Percentiles rank a stretch among this genome's conserved stretches.
These are phyloP conservation scores for Leccinum colubrinum DNA, from an alignment of 1,284 basidiomycete species.

Conservation along the genomic window DNA sequence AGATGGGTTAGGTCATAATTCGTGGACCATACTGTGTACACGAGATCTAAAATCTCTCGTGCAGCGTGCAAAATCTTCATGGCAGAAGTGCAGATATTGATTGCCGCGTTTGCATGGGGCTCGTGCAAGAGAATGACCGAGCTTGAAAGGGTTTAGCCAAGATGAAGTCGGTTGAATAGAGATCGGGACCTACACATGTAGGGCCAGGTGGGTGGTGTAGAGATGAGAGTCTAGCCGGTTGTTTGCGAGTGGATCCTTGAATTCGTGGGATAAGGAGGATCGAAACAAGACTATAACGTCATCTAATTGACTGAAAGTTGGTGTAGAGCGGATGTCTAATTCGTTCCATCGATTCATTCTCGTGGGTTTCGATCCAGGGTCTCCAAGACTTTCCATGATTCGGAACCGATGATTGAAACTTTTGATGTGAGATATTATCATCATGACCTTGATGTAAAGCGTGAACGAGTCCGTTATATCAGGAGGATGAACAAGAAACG, in stretches of 20 bases:
- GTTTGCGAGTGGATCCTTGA: conserved; percentile 53
- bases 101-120: conserved; percentile 61
- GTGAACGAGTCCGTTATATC: conserved; percentile 70
- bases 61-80: conserved; percentile 64
- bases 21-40: conserved; percentile 63
- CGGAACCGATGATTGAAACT: conserved; percentile 70
- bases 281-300: conserved; percentile 54
- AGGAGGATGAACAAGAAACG: conserved; percentile 58
- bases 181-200: conserved; percentile 53
- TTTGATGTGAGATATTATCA: conserved; percentile 68
- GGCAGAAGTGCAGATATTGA: conserved; percentile 60
- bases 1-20: conserved; percentile 45
- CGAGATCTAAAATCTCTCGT: conserved; percentile 62
- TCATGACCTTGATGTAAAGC: conserved; percentile 70
- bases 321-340: conserved; percentile 55
- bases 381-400: conserved; percentile 54
- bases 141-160: conserved; percentile 34
- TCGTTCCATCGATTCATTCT: conserved; percentile 20
- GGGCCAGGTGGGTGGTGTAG: conserved; percentile 60
- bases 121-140: conserved; percentile 68
- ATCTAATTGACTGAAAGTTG: conserved; percentile 67
- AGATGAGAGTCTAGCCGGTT: conserved; percentile 64
- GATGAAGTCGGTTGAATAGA: conserved; percentile 2
- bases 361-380: conserved; percentile 29
- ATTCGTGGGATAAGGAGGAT: conserved; percentile 55